Evolutionary conservation across 257 asterid genomes (phyloP), one percentile per base, ranked within the genome.

Genomic region (Solanum sejunctum): DNA sequence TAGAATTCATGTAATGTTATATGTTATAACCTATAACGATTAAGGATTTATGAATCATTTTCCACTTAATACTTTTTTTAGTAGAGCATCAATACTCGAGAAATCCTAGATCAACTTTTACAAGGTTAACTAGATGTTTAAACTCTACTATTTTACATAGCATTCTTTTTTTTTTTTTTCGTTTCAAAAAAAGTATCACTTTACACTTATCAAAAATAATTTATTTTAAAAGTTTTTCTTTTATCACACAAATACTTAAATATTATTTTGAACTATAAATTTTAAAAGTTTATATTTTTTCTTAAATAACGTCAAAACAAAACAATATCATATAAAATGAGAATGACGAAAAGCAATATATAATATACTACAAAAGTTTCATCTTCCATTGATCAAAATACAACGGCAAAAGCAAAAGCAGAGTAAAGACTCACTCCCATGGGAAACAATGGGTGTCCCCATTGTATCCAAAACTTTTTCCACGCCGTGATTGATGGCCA

Each of bases 401-500:
- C 60, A 78, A 51, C 8, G 47, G 36, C 3, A 78, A 52, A 78
- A 78, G 49, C 28, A 78, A 78, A 78, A 52, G 83, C 82, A 23
- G 23, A 75, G 10, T 23, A 23, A 43, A 39, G 72, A 47, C 49
- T 67, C 13, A 47, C 49, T 67, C 13, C 28, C 28, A 13, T 5
- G 3, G 26, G 26, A 12, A n/a, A 13, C 7, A 64, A 12, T 15
- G 39, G n/a, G 28, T 8, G 51, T 3, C 52, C 78, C 78, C 3
- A 78, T 10, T 26, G 13, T 9, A 52, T 54, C 57, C 56, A 41
- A 66, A 55, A 16, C 75, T 86, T 86, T 81, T 69, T 54, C 82
- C 83, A 63, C 12, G 43, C 86, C 90, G 85, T 89, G 90, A 89
- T 87, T 87, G 86, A 87, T 81, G 91, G 85, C 82, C 78, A 17